Base-by-base conservation (phyloP, 2,329 filamentous ascomycete genomes). In the Fonsecaea monophora region DNA sequence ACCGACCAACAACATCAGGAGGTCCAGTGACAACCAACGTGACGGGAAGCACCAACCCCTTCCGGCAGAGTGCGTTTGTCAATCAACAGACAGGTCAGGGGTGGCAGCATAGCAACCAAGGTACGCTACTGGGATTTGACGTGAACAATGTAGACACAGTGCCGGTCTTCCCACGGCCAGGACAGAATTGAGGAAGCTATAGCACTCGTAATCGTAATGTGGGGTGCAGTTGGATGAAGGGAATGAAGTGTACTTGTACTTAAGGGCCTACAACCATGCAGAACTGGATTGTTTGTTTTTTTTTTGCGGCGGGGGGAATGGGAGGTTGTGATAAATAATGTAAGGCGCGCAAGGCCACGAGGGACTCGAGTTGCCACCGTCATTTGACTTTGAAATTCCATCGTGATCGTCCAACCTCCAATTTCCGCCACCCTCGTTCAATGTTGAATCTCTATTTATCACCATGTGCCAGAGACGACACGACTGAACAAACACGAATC, bases 1-100 rank as follows among this genome's bases (percentile, higher is more conserved):
- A 82, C 55, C 75, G 80, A 1, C 79, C 84, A 18, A 76, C 79
- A 18, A 77, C 79, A 30, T 69, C 80, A 7, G 74, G 77, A 25
- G 25, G 25, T n/a, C 77, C 84, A 57, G 80, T 95, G 4, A 85
- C 85, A 61, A 87, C 92, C 1, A 92, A 94, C 74, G 86, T 90
- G 1, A 97, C 94, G 0, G 94, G 93, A 8, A 92, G 87, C 74
- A 97, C 94, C 1, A 99, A 99, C 74, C 95, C 95, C 0, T 98
- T 98, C 85, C 87, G 95, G 15, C 93, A 98, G 76, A 92, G 91
- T 54, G 88, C 90, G 3, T 96, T 97, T 77, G 89, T 96, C 60
- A 95, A 96, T 75, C 93, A 96, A 74, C 85, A 89, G 69, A 96
- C 93, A 0, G 94, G 94, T 0, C 85, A 92, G 78, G 92, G 92